These are phyloP conservation scores for Sclerospora graminicola DNA, from an alignment of 352 stramenopile species.

Conservation along the genomic window DNA sequence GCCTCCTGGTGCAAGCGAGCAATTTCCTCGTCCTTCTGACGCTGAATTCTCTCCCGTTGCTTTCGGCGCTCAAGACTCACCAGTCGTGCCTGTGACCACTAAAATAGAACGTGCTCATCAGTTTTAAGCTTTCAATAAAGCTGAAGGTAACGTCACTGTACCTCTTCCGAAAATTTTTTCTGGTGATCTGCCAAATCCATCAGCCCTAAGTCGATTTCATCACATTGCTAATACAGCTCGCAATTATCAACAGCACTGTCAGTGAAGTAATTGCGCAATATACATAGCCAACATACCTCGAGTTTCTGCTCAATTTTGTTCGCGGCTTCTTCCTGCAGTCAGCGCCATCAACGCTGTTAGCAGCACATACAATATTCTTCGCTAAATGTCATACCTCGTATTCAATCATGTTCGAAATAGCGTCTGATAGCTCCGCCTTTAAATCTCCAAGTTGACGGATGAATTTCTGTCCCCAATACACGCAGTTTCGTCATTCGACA, in stretches of 20 bases:
- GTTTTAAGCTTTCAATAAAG: neutral
- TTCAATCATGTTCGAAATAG: constrained; percentile 47
- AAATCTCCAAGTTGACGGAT: constrained; percentile 42
- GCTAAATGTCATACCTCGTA: constrained; percentile 34
- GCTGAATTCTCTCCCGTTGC: constrained; percentile 51
- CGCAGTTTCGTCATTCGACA: neutral
- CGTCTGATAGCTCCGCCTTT: constrained; percentile 36
- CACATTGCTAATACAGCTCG: constrained; percentile 44
- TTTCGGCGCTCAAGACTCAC: constrained; percentile 41
- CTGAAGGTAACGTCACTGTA: constrained; percentile 8
- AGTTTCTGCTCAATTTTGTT: constrained; percentile 64
- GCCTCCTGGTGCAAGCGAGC: constrained; percentile 55
- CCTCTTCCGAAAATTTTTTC: constrained; percentile 57
- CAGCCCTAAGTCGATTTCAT: constrained; percentile 71
- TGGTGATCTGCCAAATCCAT: constrained; percentile 63
- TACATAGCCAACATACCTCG: constrained; percentile 27
- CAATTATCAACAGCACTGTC: neutral
- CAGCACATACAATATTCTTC: too few relatives aligned
- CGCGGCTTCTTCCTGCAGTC: constrained; percentile 35
- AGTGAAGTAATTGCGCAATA: neutral
- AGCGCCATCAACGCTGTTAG: neutral
- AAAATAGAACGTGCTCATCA: neutral
- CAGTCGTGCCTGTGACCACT: constrained; percentile 55
- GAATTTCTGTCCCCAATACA: constrained; percentile 37
- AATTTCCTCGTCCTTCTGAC: constrained; percentile 57